Evolutionary conservation across 179 eudicot genomes (phyloP).

Genomic region (Nepenthes alata): DNA sequence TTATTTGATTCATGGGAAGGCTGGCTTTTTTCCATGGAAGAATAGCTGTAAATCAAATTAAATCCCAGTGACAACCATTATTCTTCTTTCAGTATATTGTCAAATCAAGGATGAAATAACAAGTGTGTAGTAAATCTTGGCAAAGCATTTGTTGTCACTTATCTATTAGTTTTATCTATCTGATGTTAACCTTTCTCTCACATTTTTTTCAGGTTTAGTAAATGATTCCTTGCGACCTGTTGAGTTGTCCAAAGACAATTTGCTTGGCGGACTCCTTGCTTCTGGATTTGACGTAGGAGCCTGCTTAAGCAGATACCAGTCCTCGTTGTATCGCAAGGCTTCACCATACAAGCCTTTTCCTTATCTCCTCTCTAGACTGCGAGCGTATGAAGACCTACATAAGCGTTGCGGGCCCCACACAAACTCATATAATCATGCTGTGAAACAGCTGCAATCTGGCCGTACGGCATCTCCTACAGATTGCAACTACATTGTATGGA

Average conservation of each 20-base stretch:
- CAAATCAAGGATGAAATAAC: background rate
- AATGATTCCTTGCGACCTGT: conserved; percentile 16
- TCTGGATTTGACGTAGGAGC: conserved; percentile 43
- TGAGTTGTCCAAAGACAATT: conserved; percentile 27
- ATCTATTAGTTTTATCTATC: background rate
- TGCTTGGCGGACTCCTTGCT: conserved; percentile 56
- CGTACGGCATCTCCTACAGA: conserved; percentile 34
- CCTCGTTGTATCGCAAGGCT: conserved; percentile 37
- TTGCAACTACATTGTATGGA: conserved; percentile 82
- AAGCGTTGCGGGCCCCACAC: conserved; percentile 78
- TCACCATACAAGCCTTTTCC: conserved; percentile 47
- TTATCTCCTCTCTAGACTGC: conserved; percentile 59
- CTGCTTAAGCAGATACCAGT: conserved; percentile 68
- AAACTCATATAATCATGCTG: conserved; percentile 42
- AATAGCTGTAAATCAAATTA: background rate
- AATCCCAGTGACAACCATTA: background rate
- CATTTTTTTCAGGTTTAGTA: conserved; percentile 13
- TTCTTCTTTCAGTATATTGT: background rate
- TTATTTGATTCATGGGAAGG: too few relatives aligned
- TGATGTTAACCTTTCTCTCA: background rate
- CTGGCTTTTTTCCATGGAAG: too few relatives aligned
- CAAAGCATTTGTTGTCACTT: background rate
- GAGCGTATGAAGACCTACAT: conserved; percentile 79
- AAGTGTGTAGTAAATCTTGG: background rate
- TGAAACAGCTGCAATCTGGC: conserved; percentile 42